These are phyloP conservation scores for Rhododendron mucronatum DNA, from an alignment of 148 eudicot species.

Conservation along the genomic window DNA sequence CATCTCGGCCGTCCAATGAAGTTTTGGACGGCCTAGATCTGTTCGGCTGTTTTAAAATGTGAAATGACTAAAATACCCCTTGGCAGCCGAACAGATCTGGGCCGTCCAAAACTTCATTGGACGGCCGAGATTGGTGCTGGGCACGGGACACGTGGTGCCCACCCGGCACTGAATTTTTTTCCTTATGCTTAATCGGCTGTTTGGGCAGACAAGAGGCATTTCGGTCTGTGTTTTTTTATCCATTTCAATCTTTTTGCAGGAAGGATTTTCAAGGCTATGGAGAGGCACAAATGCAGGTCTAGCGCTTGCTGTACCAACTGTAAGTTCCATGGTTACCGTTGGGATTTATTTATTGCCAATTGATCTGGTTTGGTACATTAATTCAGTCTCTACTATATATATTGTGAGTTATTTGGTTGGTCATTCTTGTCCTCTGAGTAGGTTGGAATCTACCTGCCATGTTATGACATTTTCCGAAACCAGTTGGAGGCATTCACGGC, in stretches of 20 bases:
- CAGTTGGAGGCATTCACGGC: conserved; percentile 50
- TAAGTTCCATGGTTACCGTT: conserved; percentile 30
- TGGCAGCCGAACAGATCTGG: too few relatives aligned
- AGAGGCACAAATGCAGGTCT: conserved; percentile 97
- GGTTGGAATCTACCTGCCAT: conserved; percentile 96
- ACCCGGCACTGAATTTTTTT: too few relatives aligned
- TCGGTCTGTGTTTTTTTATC: neutral
- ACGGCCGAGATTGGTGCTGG: too few relatives aligned
- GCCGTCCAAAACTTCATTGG: too few relatives aligned
- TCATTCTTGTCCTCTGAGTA: conserved; percentile 23
- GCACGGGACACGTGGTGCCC: too few relatives aligned
- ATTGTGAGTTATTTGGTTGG: neutral
- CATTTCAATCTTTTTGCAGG: conserved; percentile 43
- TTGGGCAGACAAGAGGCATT: conserved; percentile 2
- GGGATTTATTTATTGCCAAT: neutral
- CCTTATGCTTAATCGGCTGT: neutral
- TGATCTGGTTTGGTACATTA: neutral
- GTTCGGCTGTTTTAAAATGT: too few relatives aligned
- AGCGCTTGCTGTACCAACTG: conserved; percentile 94
- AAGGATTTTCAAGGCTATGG: conserved; percentile 83
- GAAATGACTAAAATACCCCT: too few relatives aligned
- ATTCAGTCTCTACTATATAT: neutral
- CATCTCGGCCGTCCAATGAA: too few relatives aligned
- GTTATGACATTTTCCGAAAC: conserved; percentile 76
- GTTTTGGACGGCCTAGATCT: too few relatives aligned